Base-by-base conservation (phyloP, 768 basidiomycete genomes). In the Tricholomella constricta region DNA sequence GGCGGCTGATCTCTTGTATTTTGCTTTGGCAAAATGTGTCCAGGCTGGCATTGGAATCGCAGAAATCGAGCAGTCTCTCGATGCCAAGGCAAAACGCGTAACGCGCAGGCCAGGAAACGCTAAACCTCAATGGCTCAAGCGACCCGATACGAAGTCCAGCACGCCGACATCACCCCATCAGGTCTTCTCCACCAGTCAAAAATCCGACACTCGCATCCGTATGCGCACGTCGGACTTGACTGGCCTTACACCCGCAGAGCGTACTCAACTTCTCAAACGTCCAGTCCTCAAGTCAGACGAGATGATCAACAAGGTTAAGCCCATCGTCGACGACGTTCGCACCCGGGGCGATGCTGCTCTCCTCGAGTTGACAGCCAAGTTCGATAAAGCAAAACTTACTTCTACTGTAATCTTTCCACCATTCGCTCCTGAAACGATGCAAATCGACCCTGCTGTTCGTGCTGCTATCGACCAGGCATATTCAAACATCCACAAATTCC, bases 1-100 rank as follows among this genome's bases (percentile, higher is more conserved):
- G 70, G 91, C 94, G 6, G 96, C 95, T 1, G 97, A 99, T 72
- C 76, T 99, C 20, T 63, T 96, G 36, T 99, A 98, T 74, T 99
- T 99, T 65, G 83, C 89, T 1, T 71, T 99, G 61, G 83, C 90
- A 19, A 86, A 88, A 59, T 98, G 96, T 65, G 77, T 91, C 19
- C 81, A 88, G 41, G 78, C 84, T 4, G 96, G 95, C 0, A 93
- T 98, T 15, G 78, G 78, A 36, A 76, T 98, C 60, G 73, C 80
- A 20, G 94, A 98, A 58, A 83, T 99, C 20, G 94, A 96, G 70
- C 74, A 71, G 2, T 90, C 88, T 8, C 72, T 99, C 45, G 91
- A 98, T 69, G 73, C 70, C 59, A 96, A 98, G 70, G 90, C 94
- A 15, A 82, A 82, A 66, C 92, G 89, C 67, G 81, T 97, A 55